Evolutionary conservation across 2,329 filamentous ascomycete genomes (phyloP), one percentile per base, ranked within the genome.

Genomic region (Aspergillus sojae): DNA sequence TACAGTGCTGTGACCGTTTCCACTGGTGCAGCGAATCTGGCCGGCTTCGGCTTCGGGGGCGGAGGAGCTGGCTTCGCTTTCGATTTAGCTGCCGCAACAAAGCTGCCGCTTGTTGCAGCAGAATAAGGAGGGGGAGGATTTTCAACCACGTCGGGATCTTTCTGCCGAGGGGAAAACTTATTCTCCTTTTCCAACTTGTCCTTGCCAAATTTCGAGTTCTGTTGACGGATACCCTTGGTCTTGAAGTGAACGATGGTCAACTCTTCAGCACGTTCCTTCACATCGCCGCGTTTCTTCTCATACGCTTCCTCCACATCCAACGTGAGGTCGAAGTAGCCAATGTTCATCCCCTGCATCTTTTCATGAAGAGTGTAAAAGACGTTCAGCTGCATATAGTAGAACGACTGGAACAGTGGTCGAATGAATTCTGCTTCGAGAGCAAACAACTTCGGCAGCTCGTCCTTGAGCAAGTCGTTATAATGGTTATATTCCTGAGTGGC

Each of bases 361-460:
- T 98, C 94, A 78, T 99, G 95, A 60, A 99, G 85, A 1, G 95
- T 99, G 80, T 99, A 99, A 79, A 98, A 99, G 68, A 99, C 92
- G 79, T 99, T 99, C 68, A 99, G 87, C 80, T 99, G 95, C 95
- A 99, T 99, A 84, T 98, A 99, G 82, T 99, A 99, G 82, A 99
- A 99, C 11, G 92, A 96, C 78, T 98, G 95, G 85, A 99, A 99
- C 9, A 99, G 87, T 3, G 95, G 95, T 70, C 92, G 90, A 78
- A 99, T 99, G 78, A 99, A 98, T 78, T 98, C 91, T 67, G 90
- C 88, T 79, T 99, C 95, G 21, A 99, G 87, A 9, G 83, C 79
- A 79, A 99, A 99, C 12, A 99, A 86, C 78, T 93, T 93, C 32
- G 95, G 95, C 67, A 99, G 83, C 80, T 99, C 95, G 21, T 96